Base-by-base conservation (phyloP, 1,284 basidiomycete species). In the Naganishia sp. region DNA sequence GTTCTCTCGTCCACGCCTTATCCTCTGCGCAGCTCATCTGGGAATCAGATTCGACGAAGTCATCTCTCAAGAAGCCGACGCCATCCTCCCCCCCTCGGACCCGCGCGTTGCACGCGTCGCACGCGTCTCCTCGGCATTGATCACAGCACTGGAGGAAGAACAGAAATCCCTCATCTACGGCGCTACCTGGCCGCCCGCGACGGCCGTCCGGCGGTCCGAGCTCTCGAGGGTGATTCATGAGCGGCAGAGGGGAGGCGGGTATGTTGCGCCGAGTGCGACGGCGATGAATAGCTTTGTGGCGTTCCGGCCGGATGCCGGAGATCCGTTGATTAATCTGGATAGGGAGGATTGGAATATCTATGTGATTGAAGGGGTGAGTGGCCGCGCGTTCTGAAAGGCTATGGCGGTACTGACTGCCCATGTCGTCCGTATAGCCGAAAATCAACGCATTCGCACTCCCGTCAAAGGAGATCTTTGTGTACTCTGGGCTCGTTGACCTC, bases 401-500 rank as follows among this genome's bases (percentile, higher is more conserved):
- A 39, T 13, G 35, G 35, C 35, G 35, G 13, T 4, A 31, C 52
- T 54, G 11, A 54, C 21, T 4, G 13, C 25, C 25, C 28, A 46
- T 23, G n/a, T n/a, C 18, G 17, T 4, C 1, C 21, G 11, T 21
- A 25, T 50, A 79, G 79, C 81, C 82, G 0, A 76, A 79, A 56
- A 73, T 83, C 68, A 83, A 84, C 69, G 82, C 82, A 3, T 83
- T 83, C 68, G 83, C 82, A 1, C 72, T 83, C 2, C 82, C 82
- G 2, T 81, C 81, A 39, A 81, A 81, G 68, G 81, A 83, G 65
- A 75, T 83, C 39, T 82, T 83, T 64, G 78, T 83, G 41, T 83
- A 83, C 72, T 81, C 82, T 0, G 83, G 83, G 17, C 72, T 84
- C 32, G 75, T 84, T 6, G 74, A 81, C 39, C 71, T 81, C 3